Evolutionary conservation across 1,139 yeast genomes (phyloP), one percentile per base, ranked within the genome.

Genomic region (Zygoascus meyerae): DNA sequence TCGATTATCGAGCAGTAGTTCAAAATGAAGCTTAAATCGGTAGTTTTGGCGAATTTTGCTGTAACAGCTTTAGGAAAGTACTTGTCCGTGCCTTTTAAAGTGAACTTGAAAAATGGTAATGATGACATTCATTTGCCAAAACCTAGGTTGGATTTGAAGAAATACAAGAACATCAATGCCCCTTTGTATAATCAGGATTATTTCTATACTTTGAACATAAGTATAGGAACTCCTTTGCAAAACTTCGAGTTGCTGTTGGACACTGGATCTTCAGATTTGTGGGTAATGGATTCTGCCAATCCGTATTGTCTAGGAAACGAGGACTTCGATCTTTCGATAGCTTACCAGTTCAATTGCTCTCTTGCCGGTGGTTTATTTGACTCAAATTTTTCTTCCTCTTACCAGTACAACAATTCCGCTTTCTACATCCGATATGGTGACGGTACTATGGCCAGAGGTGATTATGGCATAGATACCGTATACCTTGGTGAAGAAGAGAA

Each of bases 201-300:
- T 33, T 48, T 29, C 26, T 54, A 54, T 65, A 78, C 42, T 29
- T 48, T 55, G 34, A 47, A 53, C 15, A 40, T 55, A 14, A 44
- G 38, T 14, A 43, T 56, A 5, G 60, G 60, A 14, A 56, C 59
- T 16, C 60, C 60, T 37, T 45, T 47, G 11, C 60, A 56, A 52
- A 40, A 35, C 5, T 46, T 54, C 38, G 47, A 50, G 34, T 46
- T 53, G 21, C 40, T 56, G 6, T 61, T 82, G 40, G 89, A 82
- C 58, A 79, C 87, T 5, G 87, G 87, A 0, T 79, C 86, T 2
- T 72, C 84, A 3, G 87, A 81, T 61, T 66, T 80, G 52, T 81
- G 86, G 86, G 74, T 80, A 12, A 60, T 62, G 54, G 59, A 58
- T 34, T 52, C 56, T n/a, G 40, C 49, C 10, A 41, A 48, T 42